Conservation (phyloP, 2,329 filamentous ascomycete species). For the Emergomyces orientalis region DNA sequence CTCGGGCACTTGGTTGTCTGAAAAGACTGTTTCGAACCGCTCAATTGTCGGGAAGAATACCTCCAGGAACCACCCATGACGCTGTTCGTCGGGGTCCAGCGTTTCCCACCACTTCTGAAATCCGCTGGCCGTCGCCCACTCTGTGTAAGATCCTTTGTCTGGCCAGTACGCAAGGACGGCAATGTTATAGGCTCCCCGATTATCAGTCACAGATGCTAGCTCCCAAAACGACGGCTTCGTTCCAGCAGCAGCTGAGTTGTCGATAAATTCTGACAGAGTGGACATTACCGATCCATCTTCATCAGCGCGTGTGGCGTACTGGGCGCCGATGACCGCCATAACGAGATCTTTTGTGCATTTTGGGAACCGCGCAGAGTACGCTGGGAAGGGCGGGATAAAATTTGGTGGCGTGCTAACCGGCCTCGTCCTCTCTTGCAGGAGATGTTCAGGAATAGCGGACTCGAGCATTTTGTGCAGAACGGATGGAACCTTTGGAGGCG, state of each 20-base stretch:
- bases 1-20: constrained; percentile 29
- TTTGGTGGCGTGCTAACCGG: constrained; percentile 10
- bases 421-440: constrained; percentile 10
- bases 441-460: constrained; percentile 11
- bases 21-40: constrained; percentile 39
- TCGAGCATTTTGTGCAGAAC: constrained; percentile 9
- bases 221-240: constrained; percentile 22
- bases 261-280: constrained; percentile 13
- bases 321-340: constrained; percentile 29
- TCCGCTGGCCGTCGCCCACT: constrained; percentile 28
- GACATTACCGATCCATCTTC: constrained; percentile 14
- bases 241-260: constrained; percentile 2
- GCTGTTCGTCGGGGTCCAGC: constrained; percentile 19
- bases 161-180: constrained; percentile 35
- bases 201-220: constrained; percentile 26
- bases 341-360: constrained; percentile 24
- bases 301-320: constrained; percentile 15
- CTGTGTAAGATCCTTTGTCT: constrained; percentile 20
- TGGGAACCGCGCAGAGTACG: constrained; percentile 24
- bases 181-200: constrained; percentile 27
- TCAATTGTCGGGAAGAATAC: constrained; percentile 36
- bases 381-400: constrained; percentile 11
- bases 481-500: not conserved
- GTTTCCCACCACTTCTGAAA: constrained; percentile 34
- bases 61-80: constrained; percentile 38